Base-by-base conservation (phyloP, 2,329 filamentous ascomycete species). In the Leptographium procerum region DNA sequence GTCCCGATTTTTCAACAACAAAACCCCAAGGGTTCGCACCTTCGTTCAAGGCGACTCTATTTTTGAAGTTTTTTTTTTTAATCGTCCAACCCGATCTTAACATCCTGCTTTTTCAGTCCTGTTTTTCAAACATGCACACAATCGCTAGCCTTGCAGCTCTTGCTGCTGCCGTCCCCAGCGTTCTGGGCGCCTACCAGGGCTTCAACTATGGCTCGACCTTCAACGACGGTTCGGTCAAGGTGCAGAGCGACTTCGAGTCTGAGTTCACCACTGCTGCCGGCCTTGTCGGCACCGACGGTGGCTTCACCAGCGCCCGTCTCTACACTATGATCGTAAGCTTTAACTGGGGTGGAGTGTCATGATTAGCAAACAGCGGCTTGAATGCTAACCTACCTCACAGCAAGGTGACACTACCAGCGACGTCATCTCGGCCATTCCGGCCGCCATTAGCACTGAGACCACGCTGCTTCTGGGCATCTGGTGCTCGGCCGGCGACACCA, bases 401-500 rank as follows among this genome's bases (percentile, higher is more conserved):
- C 87, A 90, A 78, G 80, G 72, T 29, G 84, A 82, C 63, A 85
- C 86, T 7, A 71, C 79, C 63, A 85, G 79, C 72, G 77, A 78
- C 33, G 78, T 83, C 65, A 90, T 87, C 67, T 76, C 80, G 47
- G 88, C 87, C 63, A 89, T 96, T 62, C 87, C 86, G 48, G 91
- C 91, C 50, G 91, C 90, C 66, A 90, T 95, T 71, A 81, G 79
- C 65, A 89, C 89, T 66, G 81, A 89, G 65, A 95, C 89, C 2
- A 79, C 80, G 50, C 80, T 96, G 29, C 80, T 96, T 13, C 82
- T 96, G 14, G 90, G 90, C 64, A 75, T 96, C 55, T 96, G 91
- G 91, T 83, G 84, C 11, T 92, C 89, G 0, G 87, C 77, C 47
- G 85, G 85, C 55, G 74, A 81, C 57, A 76, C 72, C 6, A 70